phyloP scores from a whole-genome alignment of 2,329 filamentous ascomycete genomes.

The Paraconiothyrium sp. region DNA sequence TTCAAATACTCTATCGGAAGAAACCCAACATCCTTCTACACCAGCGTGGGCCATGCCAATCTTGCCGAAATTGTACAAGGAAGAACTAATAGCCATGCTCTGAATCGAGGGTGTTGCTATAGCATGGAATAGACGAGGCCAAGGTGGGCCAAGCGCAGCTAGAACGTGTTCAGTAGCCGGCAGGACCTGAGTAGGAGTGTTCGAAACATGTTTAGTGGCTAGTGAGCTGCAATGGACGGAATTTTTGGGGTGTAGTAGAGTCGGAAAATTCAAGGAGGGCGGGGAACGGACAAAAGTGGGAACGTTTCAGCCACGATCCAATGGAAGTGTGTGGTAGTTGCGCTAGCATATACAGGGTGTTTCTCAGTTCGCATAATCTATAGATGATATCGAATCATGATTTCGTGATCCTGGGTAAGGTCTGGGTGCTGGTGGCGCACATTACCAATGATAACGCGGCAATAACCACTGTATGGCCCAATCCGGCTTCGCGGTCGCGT shows the following conservation, averaged over 20 bases:
- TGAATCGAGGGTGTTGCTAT: neutral
- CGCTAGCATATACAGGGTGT: neutral
- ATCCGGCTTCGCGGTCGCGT: too few species aligned
- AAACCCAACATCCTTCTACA: neutral
- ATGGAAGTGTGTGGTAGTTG: neutral
- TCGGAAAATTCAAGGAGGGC: neutral
- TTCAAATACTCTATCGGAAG: neutral
- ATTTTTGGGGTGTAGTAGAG: neutral
- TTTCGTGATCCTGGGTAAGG: too few species aligned
- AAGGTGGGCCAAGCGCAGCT: neutral
- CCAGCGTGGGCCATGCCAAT: neutral
- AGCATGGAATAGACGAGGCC: neutral
- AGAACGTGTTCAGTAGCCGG: neutral
- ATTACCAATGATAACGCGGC: too few species aligned
- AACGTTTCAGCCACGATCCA: neutral
- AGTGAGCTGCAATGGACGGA: neutral
- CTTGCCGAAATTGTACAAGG: conserved; percentile 2
- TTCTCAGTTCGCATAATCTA: neutral
- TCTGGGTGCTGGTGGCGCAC: too few species aligned
- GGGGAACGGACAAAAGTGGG: neutral
- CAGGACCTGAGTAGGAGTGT: neutral
- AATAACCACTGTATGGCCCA: too few species aligned
- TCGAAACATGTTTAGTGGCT: neutral
- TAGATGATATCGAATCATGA: too few species aligned
- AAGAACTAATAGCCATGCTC: neutral